Percentiles rank a stretch among this genome's conserved stretches.
phyloP scores from a whole-genome alignment of 228 moss, liverwort and hornwort genomes.

The Sphagnum fallax region DNA sequence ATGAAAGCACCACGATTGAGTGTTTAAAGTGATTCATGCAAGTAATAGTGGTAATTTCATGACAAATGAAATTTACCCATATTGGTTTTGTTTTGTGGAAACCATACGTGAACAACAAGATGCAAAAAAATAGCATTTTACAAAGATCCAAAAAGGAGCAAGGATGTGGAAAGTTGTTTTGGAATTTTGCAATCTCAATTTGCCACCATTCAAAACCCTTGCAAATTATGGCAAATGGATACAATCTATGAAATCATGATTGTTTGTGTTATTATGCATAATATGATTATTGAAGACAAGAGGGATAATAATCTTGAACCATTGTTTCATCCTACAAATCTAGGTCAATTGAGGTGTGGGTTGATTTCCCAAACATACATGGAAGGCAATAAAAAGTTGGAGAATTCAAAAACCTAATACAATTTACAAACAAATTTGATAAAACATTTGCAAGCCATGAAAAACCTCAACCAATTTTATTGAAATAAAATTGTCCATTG shows the following conservation, averaged over 20 bases:
- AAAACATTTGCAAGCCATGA: neutral
- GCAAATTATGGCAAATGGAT: neutral
- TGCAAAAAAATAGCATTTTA: too few species aligned
- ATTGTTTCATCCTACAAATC: neutral
- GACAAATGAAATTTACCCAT: too few species aligned
- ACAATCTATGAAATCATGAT: neutral
- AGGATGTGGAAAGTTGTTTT: neutral
- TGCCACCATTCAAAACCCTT: neutral
- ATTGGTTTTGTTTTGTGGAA: too few species aligned
- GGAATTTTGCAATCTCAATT: neutral
- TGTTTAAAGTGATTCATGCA: too few species aligned
- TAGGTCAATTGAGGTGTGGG: neutral
- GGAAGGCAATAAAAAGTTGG: neutral
- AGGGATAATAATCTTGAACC: neutral
- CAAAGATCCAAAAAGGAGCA: too few species aligned
- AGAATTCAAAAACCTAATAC: neutral
- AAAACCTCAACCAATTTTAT: neutral
- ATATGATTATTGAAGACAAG: conserved; percentile 5
- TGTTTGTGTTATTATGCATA: conserved; percentile 5
- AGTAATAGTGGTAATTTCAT: too few species aligned
- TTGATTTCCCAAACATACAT: neutral
- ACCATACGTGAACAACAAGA: too few species aligned
- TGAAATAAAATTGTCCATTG: too few species aligned
- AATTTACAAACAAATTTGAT: conserved; percentile 1
- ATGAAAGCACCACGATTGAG: too few species aligned